These are phyloP conservation scores for Cupressus sempervirens DNA, from an alignment of 75 land plant genomes.

Conservation along the genomic window DNA sequence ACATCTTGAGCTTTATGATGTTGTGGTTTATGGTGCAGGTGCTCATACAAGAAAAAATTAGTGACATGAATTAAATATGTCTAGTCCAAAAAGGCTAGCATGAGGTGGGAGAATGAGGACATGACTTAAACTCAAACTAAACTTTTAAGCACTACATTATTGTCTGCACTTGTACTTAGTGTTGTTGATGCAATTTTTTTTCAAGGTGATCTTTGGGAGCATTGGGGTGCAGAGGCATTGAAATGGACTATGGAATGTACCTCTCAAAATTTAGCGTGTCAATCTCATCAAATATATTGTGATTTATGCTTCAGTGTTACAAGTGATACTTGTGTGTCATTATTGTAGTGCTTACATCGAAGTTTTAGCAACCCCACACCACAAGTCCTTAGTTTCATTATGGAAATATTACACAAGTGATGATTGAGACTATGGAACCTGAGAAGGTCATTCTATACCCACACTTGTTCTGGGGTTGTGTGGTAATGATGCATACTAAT, in stretches of 20 bases:
- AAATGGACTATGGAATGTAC: conserved; percentile 99
- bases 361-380: conserved; percentile 95
- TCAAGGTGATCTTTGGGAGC: conserved; percentile 94
- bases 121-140: too few species aligned
- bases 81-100: conserved; percentile 95
- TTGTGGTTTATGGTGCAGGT: conserved; percentile 79
- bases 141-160: too few species aligned
- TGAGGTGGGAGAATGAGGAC: conserved; percentile 99
- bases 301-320: conserved; percentile 90
- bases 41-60: conserved; percentile 95
- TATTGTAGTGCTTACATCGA: conserved; percentile 90
- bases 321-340: conserved; percentile 92
- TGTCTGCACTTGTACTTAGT: conserved; percentile 93
- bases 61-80: conserved; percentile 95
- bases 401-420: conserved; percentile 96
- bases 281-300: conserved; percentile 97
- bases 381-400: conserved; percentile 83
- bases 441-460: conserved; percentile 98
- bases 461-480: conserved; percentile 98
- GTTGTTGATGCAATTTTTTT: conserved; percentile 98
- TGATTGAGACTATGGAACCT: conserved; percentile 98
- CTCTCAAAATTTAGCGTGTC: conserved; percentile 90
- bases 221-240: conserved; percentile 96
- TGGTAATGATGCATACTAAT: conserved; percentile 99
- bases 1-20: conserved; percentile 86